Conservation (phyloP, 768 basidiomycete genomes). For the Boletus patriciae region DNA sequence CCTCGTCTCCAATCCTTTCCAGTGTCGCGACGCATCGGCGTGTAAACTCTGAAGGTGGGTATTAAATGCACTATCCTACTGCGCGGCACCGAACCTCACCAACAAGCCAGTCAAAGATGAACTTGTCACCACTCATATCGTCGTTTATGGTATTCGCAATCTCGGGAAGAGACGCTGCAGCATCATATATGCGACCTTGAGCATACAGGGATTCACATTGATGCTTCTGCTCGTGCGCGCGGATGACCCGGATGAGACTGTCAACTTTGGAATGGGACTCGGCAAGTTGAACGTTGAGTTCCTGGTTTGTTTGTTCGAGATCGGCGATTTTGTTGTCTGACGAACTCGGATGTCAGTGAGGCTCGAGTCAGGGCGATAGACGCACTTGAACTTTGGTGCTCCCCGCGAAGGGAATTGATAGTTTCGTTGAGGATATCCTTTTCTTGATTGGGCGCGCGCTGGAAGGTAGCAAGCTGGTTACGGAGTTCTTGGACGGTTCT, state of each 20-base stretch:
- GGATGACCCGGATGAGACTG: neutral
- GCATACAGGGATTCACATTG: slow-evolving; percentile 5
- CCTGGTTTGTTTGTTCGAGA: no score
- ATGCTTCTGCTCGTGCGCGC: slow-evolving; percentile 2
- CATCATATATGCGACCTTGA: neutral
- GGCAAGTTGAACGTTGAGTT: neutral
- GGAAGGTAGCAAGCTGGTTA: no score
- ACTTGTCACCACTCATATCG: neutral
- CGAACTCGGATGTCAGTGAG: no score
- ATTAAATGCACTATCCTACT: neutral
- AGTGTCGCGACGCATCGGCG: neutral
- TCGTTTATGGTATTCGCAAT: neutral
- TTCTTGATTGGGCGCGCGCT: no score
- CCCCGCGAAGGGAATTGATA: no score
- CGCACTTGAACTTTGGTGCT: no score
- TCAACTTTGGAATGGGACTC: neutral
- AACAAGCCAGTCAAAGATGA: slow-evolving; percentile 1
- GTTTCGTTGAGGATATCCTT: no score
- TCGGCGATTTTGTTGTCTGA: no score
- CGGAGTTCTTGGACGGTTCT: neutral
- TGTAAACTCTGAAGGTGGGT: neutral
- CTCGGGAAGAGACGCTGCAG: neutral
- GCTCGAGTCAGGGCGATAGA: no score
- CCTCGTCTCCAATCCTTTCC: neutral
- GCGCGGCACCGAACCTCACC: neutral